phyloP scores from a whole-genome alignment of 2,329 filamentous ascomycete species.

The Sarocladium kiliense region DNA sequence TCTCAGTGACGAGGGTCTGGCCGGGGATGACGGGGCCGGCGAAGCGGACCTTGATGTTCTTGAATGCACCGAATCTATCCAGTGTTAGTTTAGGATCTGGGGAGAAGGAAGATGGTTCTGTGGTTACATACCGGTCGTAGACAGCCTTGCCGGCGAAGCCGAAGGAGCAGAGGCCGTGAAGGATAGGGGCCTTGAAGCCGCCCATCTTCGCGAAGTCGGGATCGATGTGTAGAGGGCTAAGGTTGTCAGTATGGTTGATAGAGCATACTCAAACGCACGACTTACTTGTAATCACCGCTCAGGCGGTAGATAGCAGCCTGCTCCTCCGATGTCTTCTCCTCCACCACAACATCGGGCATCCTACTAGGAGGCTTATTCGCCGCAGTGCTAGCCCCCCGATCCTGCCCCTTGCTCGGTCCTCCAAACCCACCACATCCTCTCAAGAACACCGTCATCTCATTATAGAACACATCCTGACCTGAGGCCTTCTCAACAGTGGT shows the following conservation, averaged over 20 bases:
- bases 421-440: constrained; percentile 88
- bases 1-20: constrained; percentile 86
- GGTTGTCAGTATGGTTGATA: neutral
- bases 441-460: constrained; percentile 90
- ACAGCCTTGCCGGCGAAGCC: constrained; percentile 89
- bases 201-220: constrained; percentile 91
- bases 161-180: constrained; percentile 96
- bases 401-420: constrained; percentile 68
- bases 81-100: no score
- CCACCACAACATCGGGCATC: constrained; percentile 72
- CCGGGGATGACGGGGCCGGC: constrained; percentile 80
- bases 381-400: constrained; percentile 76
- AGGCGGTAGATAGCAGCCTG: constrained; percentile 92
- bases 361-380: constrained; percentile 74
- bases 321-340: constrained; percentile 81
- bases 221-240: constrained; percentile 83
- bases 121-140: constrained; percentile 52
- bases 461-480: constrained; percentile 92
- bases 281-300: constrained; percentile 83
- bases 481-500: constrained; percentile 81
- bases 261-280: constrained; percentile 6
- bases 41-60: constrained; percentile 91
- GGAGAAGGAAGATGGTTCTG: no score
- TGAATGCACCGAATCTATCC: constrained; percentile 65
- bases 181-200: constrained; percentile 88